Evolutionary conservation across 768 basidiomycete species (phyloP), one percentile per base, ranked within the genome.

Genomic region (Lyophyllum atratum): DNA sequence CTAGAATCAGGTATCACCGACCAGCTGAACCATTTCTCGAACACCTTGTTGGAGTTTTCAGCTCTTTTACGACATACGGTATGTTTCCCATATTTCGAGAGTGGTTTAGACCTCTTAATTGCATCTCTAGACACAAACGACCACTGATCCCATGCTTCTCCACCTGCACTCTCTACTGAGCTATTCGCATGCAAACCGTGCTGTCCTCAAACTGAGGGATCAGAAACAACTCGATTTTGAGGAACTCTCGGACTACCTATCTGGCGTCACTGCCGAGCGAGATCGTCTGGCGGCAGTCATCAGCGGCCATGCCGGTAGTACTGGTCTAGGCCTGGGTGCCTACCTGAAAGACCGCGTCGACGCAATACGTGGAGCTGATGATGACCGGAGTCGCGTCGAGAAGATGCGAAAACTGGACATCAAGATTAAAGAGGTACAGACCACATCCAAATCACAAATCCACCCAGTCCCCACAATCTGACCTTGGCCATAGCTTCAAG

Each of bases 181-280:
- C n/a, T 98, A 98, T 72, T 93, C 94, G 2, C 87, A 93, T 68
- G 88, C 92, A 28, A 96, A 98, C 63, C 88, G 93, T 50, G 86
- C 90, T n/a, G 93, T 98, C 21, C 82, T 99, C 62, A 96, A 93
- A 72, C 81, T 97, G 28, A 87, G 97, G 44, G 97, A 98, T 70
- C 97, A 98, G 74, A 99, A 98, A 72, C 97, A 99, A 71, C 85
- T 98, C 54, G 97, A 99, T 68, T 96, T 98, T 61, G 97, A 99
- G 73, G 96, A 98, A 70, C 82, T 98, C 9, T 93, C 94, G 2
- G 92, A 94, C 51, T 98, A 98, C 72, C 80, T 99, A 12, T 91
- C 92, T 6, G 91, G 90, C n/a, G 87, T 98, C 44, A 94, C 93
- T 0, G 79, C 87, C 11, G 97, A 99, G 73, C 87, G 97, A 21